Conservation (phyloP, 2,329 filamentous ascomycete genomes). For the Cephalotrichum gorgonifer region DNA sequence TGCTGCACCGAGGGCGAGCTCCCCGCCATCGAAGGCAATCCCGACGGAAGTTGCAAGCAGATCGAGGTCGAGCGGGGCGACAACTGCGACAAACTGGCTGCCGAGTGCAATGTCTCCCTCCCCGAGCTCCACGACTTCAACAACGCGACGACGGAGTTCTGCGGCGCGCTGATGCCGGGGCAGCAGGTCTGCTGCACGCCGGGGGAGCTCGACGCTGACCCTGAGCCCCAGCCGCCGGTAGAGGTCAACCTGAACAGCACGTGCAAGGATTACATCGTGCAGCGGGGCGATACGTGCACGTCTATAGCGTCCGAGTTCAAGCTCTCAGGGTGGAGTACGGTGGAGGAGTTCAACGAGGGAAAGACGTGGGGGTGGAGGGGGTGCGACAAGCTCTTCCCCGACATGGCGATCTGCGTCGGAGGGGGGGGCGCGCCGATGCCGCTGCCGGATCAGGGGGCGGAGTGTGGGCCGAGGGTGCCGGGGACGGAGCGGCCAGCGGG, state of each 20-base stretch:
- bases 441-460: constrained; percentile 14
- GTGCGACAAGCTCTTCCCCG: constrained; percentile 16
- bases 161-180: constrained; percentile 12
- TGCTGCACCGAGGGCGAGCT: constrained; percentile 23
- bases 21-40: constrained; percentile 9
- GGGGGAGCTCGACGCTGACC: constrained; percentile 12
- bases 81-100: constrained; percentile 23
- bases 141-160: constrained; percentile 10
- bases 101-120: constrained; percentile 25
- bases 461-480: constrained; percentile 22
- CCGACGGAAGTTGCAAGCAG: constrained; percentile 16
- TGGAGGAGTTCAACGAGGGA: constrained; percentile 23
- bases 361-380: constrained; percentile 27
- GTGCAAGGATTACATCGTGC: constrained; percentile 24
- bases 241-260: constrained; percentile 8
- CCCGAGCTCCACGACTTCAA: constrained; percentile 29
- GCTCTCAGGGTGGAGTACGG: background rate
- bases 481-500: constrained; percentile 14
- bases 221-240: constrained; percentile 6
- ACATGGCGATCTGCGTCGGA: constrained; percentile 22
- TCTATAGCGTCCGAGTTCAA: constrained; percentile 18
- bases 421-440: constrained; percentile 23
- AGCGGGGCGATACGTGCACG: constrained; percentile 14
- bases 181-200: constrained; percentile 26
- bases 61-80: constrained; percentile 23